Percentiles rank a stretch among this genome's conserved stretches.
phyloP scores from a whole-genome alignment of 1,284 basidiomycete species.

The Termitomyces sp. region DNA sequence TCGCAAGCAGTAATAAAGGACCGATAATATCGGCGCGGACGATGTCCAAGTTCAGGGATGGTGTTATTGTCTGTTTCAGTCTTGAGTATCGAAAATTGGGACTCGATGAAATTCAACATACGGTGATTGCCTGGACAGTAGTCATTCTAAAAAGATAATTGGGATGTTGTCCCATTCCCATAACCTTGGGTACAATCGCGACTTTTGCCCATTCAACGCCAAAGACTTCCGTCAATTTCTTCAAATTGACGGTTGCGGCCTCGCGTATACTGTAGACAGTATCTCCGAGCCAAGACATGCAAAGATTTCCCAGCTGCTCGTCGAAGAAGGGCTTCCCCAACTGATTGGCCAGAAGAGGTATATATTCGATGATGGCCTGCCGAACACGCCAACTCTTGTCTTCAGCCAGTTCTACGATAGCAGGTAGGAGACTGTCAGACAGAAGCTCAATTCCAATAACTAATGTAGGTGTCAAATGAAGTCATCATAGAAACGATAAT shows the following conservation, averaged over 20 bases:
- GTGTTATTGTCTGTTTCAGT: slow-evolving; percentile 77
- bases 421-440: slow-evolving; percentile 93
- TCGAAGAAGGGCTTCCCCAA: slow-evolving; percentile 97
- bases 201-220: slow-evolving; percentile 96
- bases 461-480: slow-evolving; percentile 27
- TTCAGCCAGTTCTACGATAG: slow-evolving; percentile 96
- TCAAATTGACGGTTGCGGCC: slow-evolving; percentile 94
- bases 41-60: slow-evolving; percentile 78
- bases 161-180: slow-evolving; percentile 95
- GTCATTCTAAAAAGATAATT: slow-evolving; percentile 99
- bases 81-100: slow-evolving; percentile 5
- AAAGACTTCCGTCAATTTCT: slow-evolving; percentile 97
- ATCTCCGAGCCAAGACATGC: slow-evolving; percentile 99
- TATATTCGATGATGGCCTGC: slow-evolving; percentile 99
- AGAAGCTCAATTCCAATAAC: slow-evolving; percentile 97
- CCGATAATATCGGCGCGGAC: slow-evolving; percentile 85
- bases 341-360: slow-evolving; percentile 91
- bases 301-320: slow-evolving; percentile 93
- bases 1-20: slow-evolving; percentile 79
- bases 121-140: slow-evolving; percentile 97
- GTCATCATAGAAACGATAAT: not conserved
- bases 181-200: slow-evolving; percentile 95
- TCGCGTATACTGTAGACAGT: slow-evolving; percentile 98
- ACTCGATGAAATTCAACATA: slow-evolving; percentile 36
- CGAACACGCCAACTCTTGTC: slow-evolving; percentile 99